Percentiles rank a stretch among this genome's conserved stretches.
phyloP scores from a whole-genome alignment of 495 filamentous ascomycete genomes.

The Podospora bellae-mahoneyi region DNA sequence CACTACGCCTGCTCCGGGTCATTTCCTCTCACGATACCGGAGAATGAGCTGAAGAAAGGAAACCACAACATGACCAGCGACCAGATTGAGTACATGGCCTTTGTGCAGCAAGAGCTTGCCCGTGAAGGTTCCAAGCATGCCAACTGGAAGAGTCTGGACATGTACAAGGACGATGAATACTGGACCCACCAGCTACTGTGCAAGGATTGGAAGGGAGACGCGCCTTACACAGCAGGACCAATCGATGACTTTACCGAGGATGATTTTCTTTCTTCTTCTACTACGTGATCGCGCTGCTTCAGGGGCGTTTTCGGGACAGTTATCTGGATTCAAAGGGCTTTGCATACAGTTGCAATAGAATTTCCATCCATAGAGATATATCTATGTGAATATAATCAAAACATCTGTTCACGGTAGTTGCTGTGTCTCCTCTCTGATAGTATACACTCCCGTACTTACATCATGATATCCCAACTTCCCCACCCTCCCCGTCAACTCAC shows the following conservation, averaged over 20 bases:
- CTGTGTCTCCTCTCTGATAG: conserved; percentile 10
- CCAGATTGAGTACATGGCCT: not conserved
- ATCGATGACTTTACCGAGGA: not conserved
- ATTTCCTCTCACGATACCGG: not conserved
- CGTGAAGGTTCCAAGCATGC: not conserved
- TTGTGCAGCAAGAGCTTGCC: not conserved
- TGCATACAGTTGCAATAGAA: too few relatives aligned
- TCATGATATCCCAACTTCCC: conserved; percentile 34
- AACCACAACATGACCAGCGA: not conserved
- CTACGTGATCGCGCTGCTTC: not conserved
- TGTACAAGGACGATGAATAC: not conserved
- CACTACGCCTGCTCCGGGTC: not conserved
- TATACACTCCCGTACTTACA: conserved; percentile 30
- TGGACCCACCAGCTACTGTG: not conserved
- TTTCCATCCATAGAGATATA: too few relatives aligned
- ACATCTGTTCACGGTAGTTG: not conserved
- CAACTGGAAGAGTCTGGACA: not conserved
- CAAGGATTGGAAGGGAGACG: not conserved
- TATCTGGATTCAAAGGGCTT: too few relatives aligned
- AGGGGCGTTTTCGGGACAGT: too few relatives aligned
- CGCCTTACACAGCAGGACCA: not conserved
- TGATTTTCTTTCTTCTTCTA: not conserved
- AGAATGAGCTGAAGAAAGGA: not conserved
- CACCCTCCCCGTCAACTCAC: conserved; percentile 23
- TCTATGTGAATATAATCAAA: too few relatives aligned